phyloP scores from a whole-genome alignment of 108 stramenopile species.

The Stephanodiscus minutulus region DNA sequence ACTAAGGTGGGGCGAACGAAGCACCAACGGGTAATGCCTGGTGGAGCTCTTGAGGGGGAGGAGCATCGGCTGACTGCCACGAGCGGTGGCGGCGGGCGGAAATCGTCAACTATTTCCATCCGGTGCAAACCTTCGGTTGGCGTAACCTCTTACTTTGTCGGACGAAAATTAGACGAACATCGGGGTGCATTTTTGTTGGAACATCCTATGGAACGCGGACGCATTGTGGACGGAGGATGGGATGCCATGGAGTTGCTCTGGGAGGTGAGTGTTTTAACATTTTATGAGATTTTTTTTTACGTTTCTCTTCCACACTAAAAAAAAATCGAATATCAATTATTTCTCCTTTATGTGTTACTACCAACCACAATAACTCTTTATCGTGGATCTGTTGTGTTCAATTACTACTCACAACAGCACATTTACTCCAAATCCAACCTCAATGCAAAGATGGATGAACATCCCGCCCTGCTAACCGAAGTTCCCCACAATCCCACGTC shows the following conservation, averaged over 20 bases:
- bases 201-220: constrained; percentile 93
- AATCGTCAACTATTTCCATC: constrained; percentile 7
- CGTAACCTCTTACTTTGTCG: constrained; percentile 86
- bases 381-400: not conserved
- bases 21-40: constrained; percentile 95
- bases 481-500: constrained; percentile 90
- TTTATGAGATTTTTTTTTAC: too few relatives aligned
- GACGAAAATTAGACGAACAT: constrained; percentile 92
- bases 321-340: too few relatives aligned
- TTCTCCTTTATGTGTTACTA: too few relatives aligned
- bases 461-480: constrained; percentile 96
- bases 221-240: constrained; percentile 87
- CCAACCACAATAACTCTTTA: not conserved
- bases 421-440: constrained; percentile 86
- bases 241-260: constrained; percentile 93
- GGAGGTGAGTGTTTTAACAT: constrained; percentile 72
- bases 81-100: constrained; percentile 14
- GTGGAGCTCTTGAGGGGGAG: constrained; percentile 89
- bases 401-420: constrained; percentile 47
- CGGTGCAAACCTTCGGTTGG: constrained; percentile 18
- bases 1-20: constrained; percentile 93
- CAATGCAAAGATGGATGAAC: constrained; percentile 87
- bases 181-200: constrained; percentile 89
- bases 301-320: not conserved
- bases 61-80: constrained; percentile 49